phyloP scores from a whole-genome alignment of 2,329 filamentous ascomycete species.

The Colletotrichum siamense region DNA sequence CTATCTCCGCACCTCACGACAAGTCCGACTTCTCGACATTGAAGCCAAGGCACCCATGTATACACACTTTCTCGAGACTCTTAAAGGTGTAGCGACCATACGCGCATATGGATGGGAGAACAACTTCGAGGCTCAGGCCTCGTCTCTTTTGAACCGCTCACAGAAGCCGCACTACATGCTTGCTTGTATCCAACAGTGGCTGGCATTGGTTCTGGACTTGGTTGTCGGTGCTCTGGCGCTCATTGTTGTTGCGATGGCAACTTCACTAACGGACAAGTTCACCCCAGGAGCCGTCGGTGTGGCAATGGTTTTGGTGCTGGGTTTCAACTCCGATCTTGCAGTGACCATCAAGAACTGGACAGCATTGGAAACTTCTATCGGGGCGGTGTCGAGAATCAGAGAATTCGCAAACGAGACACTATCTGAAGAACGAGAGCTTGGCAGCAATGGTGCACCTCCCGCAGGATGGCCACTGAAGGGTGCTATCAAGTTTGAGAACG shows the following conservation, averaged over 20 bases:
- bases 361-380: conserved; percentile 25
- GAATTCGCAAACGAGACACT: conserved; percentile 22
- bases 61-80: conserved; percentile 31
- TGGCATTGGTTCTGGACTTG: conserved; percentile 55
- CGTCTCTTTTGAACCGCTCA: conserved; percentile 38
- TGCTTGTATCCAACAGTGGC: conserved; percentile 58
- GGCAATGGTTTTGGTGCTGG: not conserved
- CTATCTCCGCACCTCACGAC: conserved; percentile 36
- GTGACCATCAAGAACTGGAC: conserved; percentile 11
- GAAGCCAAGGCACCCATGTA: conserved; percentile 34
- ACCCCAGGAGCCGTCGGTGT: conserved; percentile 31
- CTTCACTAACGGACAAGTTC: conserved; percentile 25
- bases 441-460: not conserved
- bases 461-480: conserved; percentile 33
- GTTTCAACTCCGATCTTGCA: not conserved
- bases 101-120: conserved; percentile 39
- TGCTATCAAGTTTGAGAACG: conserved; percentile 29
- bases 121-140: conserved; percentile 24
- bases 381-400: not conserved
- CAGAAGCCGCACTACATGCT: conserved; percentile 60
- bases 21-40: conserved; percentile 34
- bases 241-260: not conserved
- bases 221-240: conserved; percentile 54
- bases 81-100: conserved; percentile 31
- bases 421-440: conserved; percentile 27